Conservation (phyloP, 768 basidiomycete genomes). For the Tephrocybe sp. region DNA sequence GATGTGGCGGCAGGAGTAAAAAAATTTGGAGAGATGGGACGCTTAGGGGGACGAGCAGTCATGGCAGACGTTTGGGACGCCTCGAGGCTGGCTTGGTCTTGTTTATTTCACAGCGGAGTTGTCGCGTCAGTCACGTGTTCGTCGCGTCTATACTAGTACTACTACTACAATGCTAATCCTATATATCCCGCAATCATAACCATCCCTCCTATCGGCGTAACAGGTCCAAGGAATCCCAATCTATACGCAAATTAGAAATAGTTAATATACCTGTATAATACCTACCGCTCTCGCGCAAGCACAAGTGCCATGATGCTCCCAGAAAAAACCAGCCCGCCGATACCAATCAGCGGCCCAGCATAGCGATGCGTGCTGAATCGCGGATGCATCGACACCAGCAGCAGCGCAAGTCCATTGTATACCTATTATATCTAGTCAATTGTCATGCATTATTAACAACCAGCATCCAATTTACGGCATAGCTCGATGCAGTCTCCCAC, state of each 20-base stretch:
- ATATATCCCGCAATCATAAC: constrained; percentile 69
- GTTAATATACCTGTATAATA: neutral
- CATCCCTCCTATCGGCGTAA: constrained; percentile 67
- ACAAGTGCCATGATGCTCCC: constrained; percentile 60
- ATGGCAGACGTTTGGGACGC: constrained; percentile 25
- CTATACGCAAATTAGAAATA: constrained; percentile 28
- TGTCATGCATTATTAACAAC: neutral
- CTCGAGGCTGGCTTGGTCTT: constrained; percentile 14
- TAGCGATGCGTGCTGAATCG: constrained; percentile 60
- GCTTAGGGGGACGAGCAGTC: constrained; percentile 41
- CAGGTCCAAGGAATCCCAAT: constrained; percentile 55
- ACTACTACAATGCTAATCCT: constrained; percentile 45
- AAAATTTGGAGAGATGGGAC: constrained; percentile 54
- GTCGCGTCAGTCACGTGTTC: constrained; percentile 40
- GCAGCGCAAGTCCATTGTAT: constrained; percentile 66
- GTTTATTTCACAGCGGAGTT: constrained; percentile 30
- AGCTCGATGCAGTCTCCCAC: constrained; percentile 65
- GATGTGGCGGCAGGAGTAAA: constrained; percentile 64
- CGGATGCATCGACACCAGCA: constrained; percentile 63
- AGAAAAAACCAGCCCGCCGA: constrained; percentile 61
- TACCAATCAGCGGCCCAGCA: constrained; percentile 65
- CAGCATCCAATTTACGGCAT: constrained; percentile 46
- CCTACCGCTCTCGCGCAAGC: constrained; percentile 44
- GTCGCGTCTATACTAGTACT: constrained; percentile 15
- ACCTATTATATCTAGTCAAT: constrained; percentile 40